These are phyloP conservation scores for Tricharina praecox DNA, from an alignment of 495 filamentous ascomycete species.

Conservation along the genomic window DNA sequence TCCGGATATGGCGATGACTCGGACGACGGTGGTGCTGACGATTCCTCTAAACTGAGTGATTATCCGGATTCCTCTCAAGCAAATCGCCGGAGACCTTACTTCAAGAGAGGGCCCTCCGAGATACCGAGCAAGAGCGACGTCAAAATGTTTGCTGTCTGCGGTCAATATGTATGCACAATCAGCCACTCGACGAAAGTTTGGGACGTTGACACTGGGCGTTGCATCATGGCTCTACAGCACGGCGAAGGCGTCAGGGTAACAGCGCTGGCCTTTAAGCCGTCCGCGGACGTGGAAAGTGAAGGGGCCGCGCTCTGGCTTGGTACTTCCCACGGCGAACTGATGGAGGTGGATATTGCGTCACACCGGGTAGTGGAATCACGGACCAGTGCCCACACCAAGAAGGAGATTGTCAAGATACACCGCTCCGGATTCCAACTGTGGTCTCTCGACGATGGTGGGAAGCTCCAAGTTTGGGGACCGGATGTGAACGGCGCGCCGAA, in stretches of 20 bases:
- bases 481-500: constrained; percentile 59
- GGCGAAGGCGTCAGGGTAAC: constrained; percentile 62
- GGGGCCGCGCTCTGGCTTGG: constrained; percentile 80
- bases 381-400: constrained; percentile 54
- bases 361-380: constrained; percentile 50
- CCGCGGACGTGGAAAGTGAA: constrained; percentile 54
- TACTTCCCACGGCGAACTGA: constrained; percentile 66
- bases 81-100: constrained; percentile 65
- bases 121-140: constrained; percentile 76
- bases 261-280: constrained; percentile 71
- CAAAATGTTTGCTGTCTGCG: constrained; percentile 68
- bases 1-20: constrained; percentile 25
- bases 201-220: constrained; percentile 65
- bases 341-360: constrained; percentile 64
- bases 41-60: constrained; percentile 31
- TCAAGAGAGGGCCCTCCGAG: constrained; percentile 49
- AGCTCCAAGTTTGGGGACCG: constrained; percentile 71
- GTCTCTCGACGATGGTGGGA: constrained; percentile 83
- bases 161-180: constrained; percentile 69
- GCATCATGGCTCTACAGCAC: constrained; percentile 63
- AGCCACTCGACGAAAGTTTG: constrained; percentile 73
- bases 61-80: constrained; percentile 75
- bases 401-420: constrained; percentile 73
- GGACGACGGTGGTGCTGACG: constrained; percentile 22
- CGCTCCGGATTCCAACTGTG: constrained; percentile 80